Evolutionary conservation across 2,329 filamentous ascomycete genomes (phyloP).

Genomic region (Neoarthrinium moseri): DNA sequence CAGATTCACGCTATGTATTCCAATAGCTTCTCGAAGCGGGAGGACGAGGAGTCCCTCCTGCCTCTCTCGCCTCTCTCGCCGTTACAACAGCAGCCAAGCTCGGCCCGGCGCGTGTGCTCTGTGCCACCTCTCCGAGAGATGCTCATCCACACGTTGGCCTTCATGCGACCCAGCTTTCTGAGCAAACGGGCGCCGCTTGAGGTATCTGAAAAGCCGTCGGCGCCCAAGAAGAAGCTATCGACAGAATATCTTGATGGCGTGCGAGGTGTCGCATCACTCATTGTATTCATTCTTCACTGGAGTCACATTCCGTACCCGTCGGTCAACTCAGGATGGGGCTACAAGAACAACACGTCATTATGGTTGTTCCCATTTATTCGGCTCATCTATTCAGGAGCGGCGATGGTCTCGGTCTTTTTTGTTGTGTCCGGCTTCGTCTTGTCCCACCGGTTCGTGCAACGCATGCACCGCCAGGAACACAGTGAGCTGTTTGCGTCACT

Average conservation of each 20-base stretch:
- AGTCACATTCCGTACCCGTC: conserved; percentile 24
- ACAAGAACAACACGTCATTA: conserved; percentile 25
- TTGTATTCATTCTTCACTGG: conserved; percentile 39
- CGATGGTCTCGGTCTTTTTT: conserved; percentile 41
- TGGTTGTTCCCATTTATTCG: conserved; percentile 37
- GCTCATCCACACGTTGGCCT: conserved; percentile 16
- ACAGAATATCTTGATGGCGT: conserved; percentile 40
- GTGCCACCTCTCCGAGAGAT: conserved; percentile 13
- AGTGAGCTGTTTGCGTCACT: conserved; percentile 24
- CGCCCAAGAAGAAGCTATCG: conserved; percentile 19
- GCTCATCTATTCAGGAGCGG: conserved; percentile 34
- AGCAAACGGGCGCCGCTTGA: conserved; percentile 16
- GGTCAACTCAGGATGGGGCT: conserved; percentile 31
- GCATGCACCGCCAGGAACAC: conserved; percentile 29
- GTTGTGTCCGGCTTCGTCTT: conserved; percentile 41
- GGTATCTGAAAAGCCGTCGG: conserved; percentile 15
- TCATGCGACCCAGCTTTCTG: conserved; percentile 26
- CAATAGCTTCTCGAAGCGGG: conserved; percentile 11
- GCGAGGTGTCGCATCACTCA: conserved; percentile 37
- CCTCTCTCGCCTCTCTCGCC: conserved; percentile 13
- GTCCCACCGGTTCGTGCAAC: conserved; percentile 34
- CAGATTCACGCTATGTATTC: conserved; percentile 16
- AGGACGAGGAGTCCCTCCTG: conserved; percentile 24
- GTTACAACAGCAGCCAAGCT: conserved; percentile 4
- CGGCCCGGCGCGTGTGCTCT: not conserved